Percentiles rank a stretch among this genome's conserved stretches.
These are phyloP conservation scores for Penicillium tannophilum DNA, from an alignment of 495 filamentous ascomycete species.

Conservation along the genomic window DNA sequence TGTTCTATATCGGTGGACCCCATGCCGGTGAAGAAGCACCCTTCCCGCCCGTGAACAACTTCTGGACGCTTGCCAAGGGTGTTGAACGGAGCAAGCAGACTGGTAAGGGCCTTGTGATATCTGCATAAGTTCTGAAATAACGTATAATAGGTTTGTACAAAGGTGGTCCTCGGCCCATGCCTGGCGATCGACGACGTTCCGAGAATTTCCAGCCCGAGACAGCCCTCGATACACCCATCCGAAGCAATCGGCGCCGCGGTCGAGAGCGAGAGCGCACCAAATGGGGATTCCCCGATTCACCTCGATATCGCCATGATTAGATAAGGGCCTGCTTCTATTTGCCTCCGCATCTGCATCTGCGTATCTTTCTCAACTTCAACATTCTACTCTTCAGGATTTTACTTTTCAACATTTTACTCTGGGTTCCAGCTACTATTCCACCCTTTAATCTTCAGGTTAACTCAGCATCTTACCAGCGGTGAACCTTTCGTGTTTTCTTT, in stretches of 20 bases:
- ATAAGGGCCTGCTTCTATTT: too few relatives aligned
- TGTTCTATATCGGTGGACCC: conserved; percentile 43
- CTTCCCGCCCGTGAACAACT: conserved; percentile 24
- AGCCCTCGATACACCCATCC: neutral
- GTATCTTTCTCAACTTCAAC: too few relatives aligned
- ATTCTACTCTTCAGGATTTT: too few relatives aligned
- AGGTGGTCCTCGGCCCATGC: neutral
- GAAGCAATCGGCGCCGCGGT: neutral
- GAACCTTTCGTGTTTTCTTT: too few relatives aligned
- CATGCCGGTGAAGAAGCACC: conserved; percentile 12
- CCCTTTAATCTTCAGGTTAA: too few relatives aligned
- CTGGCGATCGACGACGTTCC: neutral
- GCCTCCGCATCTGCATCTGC: too few relatives aligned
- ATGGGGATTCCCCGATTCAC: neutral
- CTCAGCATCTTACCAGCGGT: too few relatives aligned
- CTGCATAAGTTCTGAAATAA: neutral
- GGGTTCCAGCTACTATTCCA: too few relatives aligned
- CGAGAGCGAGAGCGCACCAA: neutral
- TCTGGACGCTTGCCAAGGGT: conserved; percentile 18
- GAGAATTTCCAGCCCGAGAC: neutral
- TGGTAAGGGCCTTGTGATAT: conserved; percentile 1
- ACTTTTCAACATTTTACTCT: too few relatives aligned
- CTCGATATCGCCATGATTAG: neutral
- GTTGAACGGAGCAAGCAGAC: conserved; percentile 13
- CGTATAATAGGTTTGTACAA: conserved; percentile 1